These are phyloP conservation scores for Viridothelium virens DNA, from an alignment of 495 filamentous ascomycete genomes.

Conservation along the genomic window DNA sequence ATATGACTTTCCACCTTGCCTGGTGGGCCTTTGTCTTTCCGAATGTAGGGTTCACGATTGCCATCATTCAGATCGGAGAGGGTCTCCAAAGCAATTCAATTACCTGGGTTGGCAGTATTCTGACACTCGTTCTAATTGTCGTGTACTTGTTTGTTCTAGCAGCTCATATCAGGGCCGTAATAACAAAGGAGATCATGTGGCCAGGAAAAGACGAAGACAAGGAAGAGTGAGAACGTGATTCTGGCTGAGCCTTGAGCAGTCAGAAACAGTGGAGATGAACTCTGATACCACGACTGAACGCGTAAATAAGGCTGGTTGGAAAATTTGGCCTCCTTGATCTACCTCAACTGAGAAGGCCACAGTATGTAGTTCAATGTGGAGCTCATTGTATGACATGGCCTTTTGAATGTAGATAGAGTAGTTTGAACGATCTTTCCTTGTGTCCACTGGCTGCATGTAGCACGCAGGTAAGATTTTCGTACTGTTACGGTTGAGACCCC, in stretches of 20 bases:
- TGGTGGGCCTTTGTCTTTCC: conserved; percentile 56
- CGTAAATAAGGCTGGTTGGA: too few species aligned
- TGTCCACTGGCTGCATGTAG: too few species aligned
- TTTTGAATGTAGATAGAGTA: too few species aligned
- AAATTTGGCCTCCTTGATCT: too few species aligned
- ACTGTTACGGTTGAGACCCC: too few species aligned
- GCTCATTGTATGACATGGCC: too few species aligned
- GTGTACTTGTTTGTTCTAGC: conserved; percentile 20
- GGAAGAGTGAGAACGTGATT: conserved; percentile 11
- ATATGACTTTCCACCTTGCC: conserved; percentile 47
- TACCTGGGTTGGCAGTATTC: conserved; percentile 28
- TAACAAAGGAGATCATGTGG: conserved; percentile 15
- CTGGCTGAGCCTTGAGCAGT: background rate
- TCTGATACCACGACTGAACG: too few species aligned
- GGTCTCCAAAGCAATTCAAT: conserved; percentile 38
- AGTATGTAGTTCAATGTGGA: too few species aligned
- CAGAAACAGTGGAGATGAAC: too few species aligned
- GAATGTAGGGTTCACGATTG: conserved; percentile 51
- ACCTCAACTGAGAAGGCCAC: too few species aligned
- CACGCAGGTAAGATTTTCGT: too few species aligned
- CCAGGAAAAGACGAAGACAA: conserved; percentile 27
- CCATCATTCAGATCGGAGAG: conserved; percentile 42
- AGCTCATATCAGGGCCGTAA: conserved; percentile 18
- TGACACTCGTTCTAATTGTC: conserved; percentile 18
- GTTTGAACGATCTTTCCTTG: too few species aligned